Conservation (phyloP, 371 early-diverging fungal genomes). For the Capillidium rhysosporum region DNA sequence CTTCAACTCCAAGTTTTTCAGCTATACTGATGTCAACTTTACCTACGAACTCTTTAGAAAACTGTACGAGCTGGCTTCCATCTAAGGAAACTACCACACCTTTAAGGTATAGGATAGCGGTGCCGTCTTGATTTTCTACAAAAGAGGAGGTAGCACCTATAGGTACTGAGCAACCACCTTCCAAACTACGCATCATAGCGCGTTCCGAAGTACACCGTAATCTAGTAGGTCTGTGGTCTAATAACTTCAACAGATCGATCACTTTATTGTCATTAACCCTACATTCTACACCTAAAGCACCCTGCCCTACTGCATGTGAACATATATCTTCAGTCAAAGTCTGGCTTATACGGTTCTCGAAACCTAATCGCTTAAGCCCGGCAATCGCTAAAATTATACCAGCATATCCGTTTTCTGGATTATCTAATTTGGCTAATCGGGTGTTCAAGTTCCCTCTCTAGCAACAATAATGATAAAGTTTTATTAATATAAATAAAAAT, state of each 20-base stretch:
- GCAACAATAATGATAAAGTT: too few relatives aligned
- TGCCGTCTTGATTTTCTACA: constrained; percentile 10
- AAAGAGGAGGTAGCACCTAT: constrained; percentile 62
- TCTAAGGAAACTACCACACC: constrained; percentile 51
- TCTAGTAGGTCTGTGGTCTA: constrained; percentile 46
- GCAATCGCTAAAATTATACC: constrained; percentile 81
- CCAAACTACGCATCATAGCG: constrained; percentile 64
- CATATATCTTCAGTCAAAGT: constrained; percentile 35
- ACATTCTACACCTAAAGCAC: constrained; percentile 77
- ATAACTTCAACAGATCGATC: constrained; percentile 20
- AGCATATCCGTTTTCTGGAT: constrained; percentile 38
- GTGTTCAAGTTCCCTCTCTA: constrained; percentile 34
- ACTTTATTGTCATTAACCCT: constrained; percentile 38
- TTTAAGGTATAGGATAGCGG: constrained; percentile 18
- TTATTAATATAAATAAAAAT: constrained; percentile 1
- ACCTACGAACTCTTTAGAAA: constrained; percentile 19
- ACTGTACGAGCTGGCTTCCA: constrained; percentile 30
- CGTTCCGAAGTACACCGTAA: constrained; percentile 66
- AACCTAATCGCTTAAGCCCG: constrained; percentile 54
- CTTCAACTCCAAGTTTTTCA: constrained; percentile 11
- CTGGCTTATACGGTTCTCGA: constrained; percentile 47
- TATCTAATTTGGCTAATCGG: constrained; percentile 81
- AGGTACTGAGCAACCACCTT: constrained; percentile 94
- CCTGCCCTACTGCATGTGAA: constrained; percentile 89
- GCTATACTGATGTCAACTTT: constrained; percentile 14